These are phyloP conservation scores for Entomortierella chlamydospora DNA, from an alignment of 192 early-diverging fungal genomes.

Conservation along the genomic window DNA sequence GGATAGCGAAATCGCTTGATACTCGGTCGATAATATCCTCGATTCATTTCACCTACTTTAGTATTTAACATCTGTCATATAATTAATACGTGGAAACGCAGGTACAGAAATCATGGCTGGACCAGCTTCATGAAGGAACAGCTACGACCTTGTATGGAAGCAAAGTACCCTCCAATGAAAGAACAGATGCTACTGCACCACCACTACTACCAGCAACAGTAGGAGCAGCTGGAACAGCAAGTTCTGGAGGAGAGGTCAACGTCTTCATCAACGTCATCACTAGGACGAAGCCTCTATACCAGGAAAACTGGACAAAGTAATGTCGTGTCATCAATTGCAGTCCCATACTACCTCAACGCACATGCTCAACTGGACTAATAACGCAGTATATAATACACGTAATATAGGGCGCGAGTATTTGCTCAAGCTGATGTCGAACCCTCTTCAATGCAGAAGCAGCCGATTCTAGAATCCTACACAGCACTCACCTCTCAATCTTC, in stretches of 20 bases:
- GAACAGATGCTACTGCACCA: background rate
- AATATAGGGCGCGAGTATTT: constrained; percentile 35
- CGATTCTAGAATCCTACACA: background rate
- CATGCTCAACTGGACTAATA: background rate
- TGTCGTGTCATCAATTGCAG: background rate
- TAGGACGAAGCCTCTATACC: constrained; percentile 24
- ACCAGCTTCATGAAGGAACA: constrained; percentile 37
- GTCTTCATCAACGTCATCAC: constrained; percentile 52
- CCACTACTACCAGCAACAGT: no score
- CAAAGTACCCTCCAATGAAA: background rate
- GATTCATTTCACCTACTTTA: no score
- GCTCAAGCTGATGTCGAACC: background rate
- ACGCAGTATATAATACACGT: background rate
- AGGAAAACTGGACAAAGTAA: constrained; percentile 40
- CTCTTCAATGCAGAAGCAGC: background rate
- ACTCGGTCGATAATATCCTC: background rate
- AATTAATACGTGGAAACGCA: background rate
- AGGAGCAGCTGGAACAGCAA: background rate
- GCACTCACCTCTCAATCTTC: constrained; percentile 18
- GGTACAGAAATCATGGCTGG: constrained; percentile 46
- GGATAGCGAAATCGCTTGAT: background rate
- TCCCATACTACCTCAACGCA: no score
- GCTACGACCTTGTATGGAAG: constrained; percentile 21
- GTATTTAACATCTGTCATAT: no score
- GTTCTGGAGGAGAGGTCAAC: constrained; percentile 36